phyloP scores from a whole-genome alignment of 164 flowering plant species.

The Magnolia officinalis region DNA sequence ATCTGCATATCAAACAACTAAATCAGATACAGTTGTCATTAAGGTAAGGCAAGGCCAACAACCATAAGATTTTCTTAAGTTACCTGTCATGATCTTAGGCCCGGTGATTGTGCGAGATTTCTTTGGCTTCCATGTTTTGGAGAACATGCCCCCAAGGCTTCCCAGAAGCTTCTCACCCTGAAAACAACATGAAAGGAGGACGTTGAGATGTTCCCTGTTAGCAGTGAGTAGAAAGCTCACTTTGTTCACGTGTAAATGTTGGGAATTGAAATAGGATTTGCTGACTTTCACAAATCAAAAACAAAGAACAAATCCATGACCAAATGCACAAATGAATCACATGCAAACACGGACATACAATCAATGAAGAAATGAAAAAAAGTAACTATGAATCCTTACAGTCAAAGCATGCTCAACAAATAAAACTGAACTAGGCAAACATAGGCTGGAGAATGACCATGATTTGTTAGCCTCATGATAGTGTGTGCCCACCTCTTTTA shows the following conservation, averaged over 20 bases:
- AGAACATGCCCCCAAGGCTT: conserved; percentile 88
- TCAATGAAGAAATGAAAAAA: no score
- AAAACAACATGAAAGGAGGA: not conserved
- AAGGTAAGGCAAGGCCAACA: not conserved
- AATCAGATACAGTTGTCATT: not conserved
- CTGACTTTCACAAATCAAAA: not conserved
- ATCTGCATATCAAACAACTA: conserved; percentile 37
- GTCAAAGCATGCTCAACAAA: no score
- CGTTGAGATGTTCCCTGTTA: not conserved
- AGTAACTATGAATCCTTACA: no score
- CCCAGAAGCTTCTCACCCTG: conserved; percentile 58
- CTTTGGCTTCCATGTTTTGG: conserved; percentile 93
- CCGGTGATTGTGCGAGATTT: conserved; percentile 65
- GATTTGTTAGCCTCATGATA: no score
- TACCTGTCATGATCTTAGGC: conserved; percentile 57
- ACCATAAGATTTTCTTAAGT: not conserved
- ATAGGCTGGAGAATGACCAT: no score
- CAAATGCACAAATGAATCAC: no score
- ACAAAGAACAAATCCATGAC: not conserved
- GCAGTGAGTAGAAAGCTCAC: not conserved
- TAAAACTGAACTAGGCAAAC: no score
- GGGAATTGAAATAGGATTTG: not conserved
- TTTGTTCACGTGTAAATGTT: not conserved
- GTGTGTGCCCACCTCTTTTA: no score
- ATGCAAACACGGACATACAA: no score